Conservation (phyloP, 148 eudicot species). For the Fallopia convolvulus region DNA sequence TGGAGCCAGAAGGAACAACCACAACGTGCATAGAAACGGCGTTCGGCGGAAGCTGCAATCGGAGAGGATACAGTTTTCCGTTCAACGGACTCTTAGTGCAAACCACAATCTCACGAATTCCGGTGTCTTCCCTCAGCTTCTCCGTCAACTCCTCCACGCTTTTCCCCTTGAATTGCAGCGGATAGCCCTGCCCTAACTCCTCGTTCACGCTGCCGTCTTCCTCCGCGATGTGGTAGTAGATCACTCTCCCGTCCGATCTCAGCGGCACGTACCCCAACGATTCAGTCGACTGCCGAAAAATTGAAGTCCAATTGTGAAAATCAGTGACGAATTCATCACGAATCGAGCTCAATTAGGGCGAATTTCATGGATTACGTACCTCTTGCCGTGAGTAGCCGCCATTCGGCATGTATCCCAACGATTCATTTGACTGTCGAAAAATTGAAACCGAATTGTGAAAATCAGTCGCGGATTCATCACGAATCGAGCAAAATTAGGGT, state of each 20-base stretch:
- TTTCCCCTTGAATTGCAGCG: constrained; percentile 44
- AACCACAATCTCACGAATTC: constrained; percentile 38
- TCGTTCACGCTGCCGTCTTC: constrained; percentile 27
- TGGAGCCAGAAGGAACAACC: constrained; percentile 37
- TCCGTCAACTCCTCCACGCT: constrained; percentile 48
- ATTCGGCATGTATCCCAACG: constrained; percentile 28
- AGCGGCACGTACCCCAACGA: constrained; percentile 38
- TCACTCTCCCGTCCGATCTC: constrained; percentile 48
- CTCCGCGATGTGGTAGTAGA: constrained; percentile 47
- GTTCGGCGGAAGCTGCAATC: constrained; percentile 68
- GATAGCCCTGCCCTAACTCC: constrained; percentile 28
- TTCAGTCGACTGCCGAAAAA: constrained; percentile 52
- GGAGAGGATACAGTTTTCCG: constrained; percentile 53
- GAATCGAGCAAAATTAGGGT: neutral
- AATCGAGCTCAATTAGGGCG: neutral
- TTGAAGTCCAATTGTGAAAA: neutral
- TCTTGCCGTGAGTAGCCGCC: constrained; percentile 30
- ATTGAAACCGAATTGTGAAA: neutral
- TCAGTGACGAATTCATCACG: neutral
- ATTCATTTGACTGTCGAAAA: constrained; percentile 55
- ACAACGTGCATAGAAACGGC: constrained; percentile 51
- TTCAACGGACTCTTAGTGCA: constrained; percentile 55
- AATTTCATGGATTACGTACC: constrained; percentile 20
- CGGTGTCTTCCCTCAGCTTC: constrained; percentile 44
- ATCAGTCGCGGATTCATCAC: neutral